Conservation (phyloP, 306 rosid genomes). For the Prunus davidiana region DNA sequence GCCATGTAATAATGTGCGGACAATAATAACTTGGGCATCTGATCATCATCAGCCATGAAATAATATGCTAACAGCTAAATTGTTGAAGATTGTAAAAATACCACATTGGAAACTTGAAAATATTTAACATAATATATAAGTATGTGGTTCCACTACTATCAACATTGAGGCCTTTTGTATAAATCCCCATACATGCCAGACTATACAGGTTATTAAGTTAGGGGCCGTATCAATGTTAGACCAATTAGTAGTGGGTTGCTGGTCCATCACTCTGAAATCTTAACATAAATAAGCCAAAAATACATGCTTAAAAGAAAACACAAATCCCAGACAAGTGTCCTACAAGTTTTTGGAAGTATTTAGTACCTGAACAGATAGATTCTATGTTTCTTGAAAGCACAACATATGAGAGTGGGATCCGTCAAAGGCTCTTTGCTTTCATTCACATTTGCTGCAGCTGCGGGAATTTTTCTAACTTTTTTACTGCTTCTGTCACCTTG, state of each 20-base stretch:
- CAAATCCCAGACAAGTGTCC: not conserved
- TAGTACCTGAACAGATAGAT: slow-evolving; percentile 88
- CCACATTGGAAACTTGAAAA: too few relatives aligned
- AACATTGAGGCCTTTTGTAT: too few relatives aligned
- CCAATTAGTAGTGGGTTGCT: too few relatives aligned
- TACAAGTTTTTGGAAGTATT: not conserved
- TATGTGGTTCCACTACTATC: too few relatives aligned
- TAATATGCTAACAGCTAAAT: not conserved
- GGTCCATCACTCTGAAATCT: too few relatives aligned
- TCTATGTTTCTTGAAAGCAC: slow-evolving; percentile 98
- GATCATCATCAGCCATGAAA: not conserved
- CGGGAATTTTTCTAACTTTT: slow-evolving; percentile 83
- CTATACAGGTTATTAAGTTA: too few relatives aligned
- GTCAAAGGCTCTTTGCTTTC: slow-evolving; percentile 94
- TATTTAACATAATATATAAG: too few relatives aligned
- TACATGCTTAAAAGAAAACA: slow-evolving; percentile 9
- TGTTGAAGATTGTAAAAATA: too few relatives aligned
- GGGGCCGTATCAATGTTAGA: too few relatives aligned
- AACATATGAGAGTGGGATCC: slow-evolving; percentile 91
- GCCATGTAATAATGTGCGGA: not conserved
- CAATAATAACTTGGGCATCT: not conserved
- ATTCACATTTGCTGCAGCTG: slow-evolving; percentile 90
- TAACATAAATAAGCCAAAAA: not conserved
- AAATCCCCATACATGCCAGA: too few relatives aligned
- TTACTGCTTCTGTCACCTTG: slow-evolving; percentile 86